Base-by-base conservation (phyloP, 352 stramenopile genomes). In the Globisporangium solare region DNA sequence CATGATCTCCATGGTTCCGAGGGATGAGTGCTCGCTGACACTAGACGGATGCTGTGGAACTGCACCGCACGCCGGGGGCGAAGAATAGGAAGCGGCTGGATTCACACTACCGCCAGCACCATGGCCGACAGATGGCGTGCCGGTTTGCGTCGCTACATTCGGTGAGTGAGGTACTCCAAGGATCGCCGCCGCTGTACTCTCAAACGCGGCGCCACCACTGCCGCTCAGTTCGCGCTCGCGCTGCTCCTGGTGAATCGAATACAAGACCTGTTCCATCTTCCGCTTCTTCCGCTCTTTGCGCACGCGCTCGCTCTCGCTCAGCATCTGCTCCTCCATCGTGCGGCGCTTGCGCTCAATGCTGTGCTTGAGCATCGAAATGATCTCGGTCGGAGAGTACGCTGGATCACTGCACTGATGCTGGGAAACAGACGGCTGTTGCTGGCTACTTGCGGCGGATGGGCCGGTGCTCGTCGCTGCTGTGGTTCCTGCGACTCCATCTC, bases 201-300 rank as follows among this genome's bases (percentile, higher is more conserved):
- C 27, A 3, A 31, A n/a, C 13, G 22, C 27, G 27, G 10, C 27
- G 6, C 27, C 59, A 13, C 42, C n/a, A 17, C 35, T 35, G 39
- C 39, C 39, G 8, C 51, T 35, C 43, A 62, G 45, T 42, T 71
- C 70, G 6, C 73, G 66, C 51, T 84, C 74, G 12, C 67, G 71
- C 41, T 77, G 66, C 51, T 77, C 66, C 48, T 70, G 66, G 54
- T 85, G 74, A 43, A 82, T 80, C 20, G 74, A 75, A 35, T 68
- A 60, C 27, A 85, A 52, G 31, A 67, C 68, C 42, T 80, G 72
- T 60, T 85, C 74, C 72, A 80, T 79, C 54, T 82, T 82, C 21
- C 70, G 63, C 60, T 85, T 85, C 62, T 85, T 85, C 32, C 74
- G 67, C 50, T 85, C 74, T 31, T 71, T 81, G 2, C 74, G 67